Percentiles rank a stretch among this genome's conserved stretches.
phyloP scores from a whole-genome alignment of 352 stramenopile genomes.

The Halophytophthora batemanensis region DNA sequence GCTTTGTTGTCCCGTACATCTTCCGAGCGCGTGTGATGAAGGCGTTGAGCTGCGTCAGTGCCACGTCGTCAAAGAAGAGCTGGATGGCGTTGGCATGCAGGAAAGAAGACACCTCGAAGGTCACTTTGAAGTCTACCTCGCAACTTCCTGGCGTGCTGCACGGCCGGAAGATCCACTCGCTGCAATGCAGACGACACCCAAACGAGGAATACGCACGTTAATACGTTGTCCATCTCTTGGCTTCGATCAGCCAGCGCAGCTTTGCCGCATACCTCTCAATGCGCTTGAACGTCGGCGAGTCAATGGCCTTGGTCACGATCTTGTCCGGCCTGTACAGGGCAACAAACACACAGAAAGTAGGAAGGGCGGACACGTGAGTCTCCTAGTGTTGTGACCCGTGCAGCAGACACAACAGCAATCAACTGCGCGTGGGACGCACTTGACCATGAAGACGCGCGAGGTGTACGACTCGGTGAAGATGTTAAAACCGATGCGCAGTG shows the following conservation, averaged over 20 bases:
- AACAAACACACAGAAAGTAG: not conserved
- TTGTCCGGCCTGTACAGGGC: conserved; percentile 67
- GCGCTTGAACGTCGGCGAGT: conserved; percentile 84
- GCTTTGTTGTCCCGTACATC: too few relatives aligned
- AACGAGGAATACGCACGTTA: too few relatives aligned
- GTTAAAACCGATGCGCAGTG: conserved; percentile 69
- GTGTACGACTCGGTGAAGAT: conserved; percentile 85
- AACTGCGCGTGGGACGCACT: conserved; percentile 16
- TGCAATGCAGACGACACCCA: conserved; percentile 14
- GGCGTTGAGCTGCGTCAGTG: conserved; percentile 74
- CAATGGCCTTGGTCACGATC: conserved; percentile 70
- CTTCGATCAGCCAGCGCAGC: too few relatives aligned
- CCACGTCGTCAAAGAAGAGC: conserved; percentile 85
- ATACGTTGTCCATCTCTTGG: too few relatives aligned
- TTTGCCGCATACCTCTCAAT: conserved; percentile 63
- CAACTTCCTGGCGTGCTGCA: conserved; percentile 53
- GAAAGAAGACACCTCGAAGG: conserved; percentile 78
- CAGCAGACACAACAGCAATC: not conserved
- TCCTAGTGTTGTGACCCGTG: too few relatives aligned
- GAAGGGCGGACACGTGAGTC: not conserved
- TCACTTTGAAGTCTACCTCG: conserved; percentile 76
- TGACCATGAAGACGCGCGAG: conserved; percentile 76
- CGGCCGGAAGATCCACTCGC: conserved; percentile 70
- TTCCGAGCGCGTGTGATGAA: conserved; percentile 71
- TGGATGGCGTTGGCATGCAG: conserved; percentile 78